A percentile compares a stretch with the other conserved stretches of the same genome.
Evolutionary conservation across 2,329 filamentous ascomycete genomes (phyloP).

Genomic region (Pyricularia sp.): DNA sequence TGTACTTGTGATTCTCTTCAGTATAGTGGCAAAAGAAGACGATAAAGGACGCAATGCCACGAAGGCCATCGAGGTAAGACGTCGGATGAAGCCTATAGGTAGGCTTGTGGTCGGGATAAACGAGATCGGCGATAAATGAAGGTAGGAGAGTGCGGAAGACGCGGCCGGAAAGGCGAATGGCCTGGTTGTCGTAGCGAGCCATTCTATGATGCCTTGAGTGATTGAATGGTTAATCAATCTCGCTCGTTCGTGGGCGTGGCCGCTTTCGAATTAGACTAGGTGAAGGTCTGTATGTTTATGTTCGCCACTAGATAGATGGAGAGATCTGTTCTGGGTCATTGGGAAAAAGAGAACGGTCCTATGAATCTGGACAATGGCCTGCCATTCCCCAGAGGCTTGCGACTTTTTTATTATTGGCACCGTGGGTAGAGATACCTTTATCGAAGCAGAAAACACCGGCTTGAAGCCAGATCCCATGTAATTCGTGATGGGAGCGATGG

Average conservation of each 20-base stretch:
- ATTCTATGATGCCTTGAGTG: neutral
- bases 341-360: neutral
- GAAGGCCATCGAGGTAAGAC: slow-evolving; percentile 38
- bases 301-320: neutral
- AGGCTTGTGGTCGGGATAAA: slow-evolving; percentile 20
- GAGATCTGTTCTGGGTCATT: neutral
- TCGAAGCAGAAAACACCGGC: too few species aligned
- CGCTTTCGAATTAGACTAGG: neutral
- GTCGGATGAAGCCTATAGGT: slow-evolving; percentile 25
- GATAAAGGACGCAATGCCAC: slow-evolving; percentile 37
- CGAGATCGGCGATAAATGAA: slow-evolving; percentile 21
- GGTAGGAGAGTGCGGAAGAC: slow-evolving; percentile 16
- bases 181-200: neutral
- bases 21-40: slow-evolving; percentile 39
- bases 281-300: neutral
- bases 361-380: neutral
- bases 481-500: neutral
- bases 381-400: neutral
- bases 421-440: neutral
- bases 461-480: too few species aligned
- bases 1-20: slow-evolving; percentile 26
- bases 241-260: neutral
- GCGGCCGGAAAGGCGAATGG: neutral
- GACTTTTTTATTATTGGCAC: neutral
- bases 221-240: neutral